These are phyloP conservation scores for Coemansia sp. DNA, from an alignment of 192 early-diverging fungal species.

Conservation along the genomic window DNA sequence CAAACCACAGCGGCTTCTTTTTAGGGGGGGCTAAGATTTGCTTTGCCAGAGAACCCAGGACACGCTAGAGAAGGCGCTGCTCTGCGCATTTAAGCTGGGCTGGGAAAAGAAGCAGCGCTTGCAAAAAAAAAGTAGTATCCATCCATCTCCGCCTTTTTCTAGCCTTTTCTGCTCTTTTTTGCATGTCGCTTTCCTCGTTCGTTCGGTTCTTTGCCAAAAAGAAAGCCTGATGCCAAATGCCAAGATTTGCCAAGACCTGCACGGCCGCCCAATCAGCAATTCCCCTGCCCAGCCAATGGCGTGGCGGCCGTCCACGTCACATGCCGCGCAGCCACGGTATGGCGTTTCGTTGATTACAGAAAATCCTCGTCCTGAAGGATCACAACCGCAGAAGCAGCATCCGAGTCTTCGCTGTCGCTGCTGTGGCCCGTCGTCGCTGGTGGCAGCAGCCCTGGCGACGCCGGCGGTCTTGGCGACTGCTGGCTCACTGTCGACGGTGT, in stretches of 20 bases:
- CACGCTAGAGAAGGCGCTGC: too few species aligned
- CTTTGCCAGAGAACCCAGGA: neutral
- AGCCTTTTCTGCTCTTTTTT: neutral
- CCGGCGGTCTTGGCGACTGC: neutral
- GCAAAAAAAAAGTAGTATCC: neutral
- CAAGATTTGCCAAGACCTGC: slow-evolving; percentile 19
- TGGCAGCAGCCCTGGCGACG: slow-evolving; percentile 1
- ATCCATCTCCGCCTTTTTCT: neutral
- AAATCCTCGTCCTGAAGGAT: slow-evolving; percentile 25
- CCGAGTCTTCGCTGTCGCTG: neutral
- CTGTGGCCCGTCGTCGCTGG: neutral
- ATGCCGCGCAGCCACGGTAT: neutral
- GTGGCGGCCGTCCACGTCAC: neutral
- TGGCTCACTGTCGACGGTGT: neutral
- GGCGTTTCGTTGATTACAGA: neutral
- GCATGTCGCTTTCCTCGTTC: too few species aligned
- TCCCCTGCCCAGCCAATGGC: slow-evolving; percentile 1
- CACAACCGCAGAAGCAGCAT: slow-evolving; percentile 9
- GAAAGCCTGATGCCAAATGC: slow-evolving; percentile 7
- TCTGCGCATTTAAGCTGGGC: neutral
- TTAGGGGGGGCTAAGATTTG: neutral
- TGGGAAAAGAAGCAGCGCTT: neutral
- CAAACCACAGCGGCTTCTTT: neutral
- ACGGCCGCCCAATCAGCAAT: slow-evolving; percentile 1
- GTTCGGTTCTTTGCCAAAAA: neutral